Percentiles rank a stretch among this genome's conserved stretches.
phyloP scores from a whole-genome alignment of 176 grass and related monocot species.

The Paspalum notatum region DNA sequence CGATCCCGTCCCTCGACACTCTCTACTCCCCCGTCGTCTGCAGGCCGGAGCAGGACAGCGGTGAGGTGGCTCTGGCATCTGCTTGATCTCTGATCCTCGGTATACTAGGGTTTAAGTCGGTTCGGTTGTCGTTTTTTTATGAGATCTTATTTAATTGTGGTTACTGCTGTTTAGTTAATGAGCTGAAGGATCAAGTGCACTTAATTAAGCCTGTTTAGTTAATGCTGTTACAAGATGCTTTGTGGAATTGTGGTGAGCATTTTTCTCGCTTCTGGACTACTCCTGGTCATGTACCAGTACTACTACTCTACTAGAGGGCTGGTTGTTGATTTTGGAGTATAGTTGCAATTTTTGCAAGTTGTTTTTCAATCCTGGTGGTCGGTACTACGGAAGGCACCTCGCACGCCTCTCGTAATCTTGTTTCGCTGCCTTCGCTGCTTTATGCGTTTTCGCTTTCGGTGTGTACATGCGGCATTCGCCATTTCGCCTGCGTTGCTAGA shows the following conservation, averaged over 20 bases:
- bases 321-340: neutral
- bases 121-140: neutral
- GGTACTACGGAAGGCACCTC: neutral
- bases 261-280: neutral
- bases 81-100: neutral
- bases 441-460: too few relatives aligned
- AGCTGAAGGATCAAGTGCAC: neutral
- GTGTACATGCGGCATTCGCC: neutral
- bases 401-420: neutral
- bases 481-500: neutral
- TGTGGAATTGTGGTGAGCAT: neutral
- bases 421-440: neutral
- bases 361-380: neutral
- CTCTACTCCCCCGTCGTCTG: neutral
- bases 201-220: neutral
- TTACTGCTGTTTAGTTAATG: neutral
- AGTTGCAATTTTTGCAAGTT: neutral
- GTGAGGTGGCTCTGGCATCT: neutral
- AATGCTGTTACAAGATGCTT: neutral
- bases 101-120: neutral
- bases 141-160: neutral
- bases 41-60: neutral
- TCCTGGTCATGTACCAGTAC: too few relatives aligned
- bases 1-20: constrained; percentile 49
- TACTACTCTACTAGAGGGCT: neutral